Evolutionary conservation across 2,329 filamentous ascomycete genomes (phyloP).

Genomic region (Truncatella angustata): DNA sequence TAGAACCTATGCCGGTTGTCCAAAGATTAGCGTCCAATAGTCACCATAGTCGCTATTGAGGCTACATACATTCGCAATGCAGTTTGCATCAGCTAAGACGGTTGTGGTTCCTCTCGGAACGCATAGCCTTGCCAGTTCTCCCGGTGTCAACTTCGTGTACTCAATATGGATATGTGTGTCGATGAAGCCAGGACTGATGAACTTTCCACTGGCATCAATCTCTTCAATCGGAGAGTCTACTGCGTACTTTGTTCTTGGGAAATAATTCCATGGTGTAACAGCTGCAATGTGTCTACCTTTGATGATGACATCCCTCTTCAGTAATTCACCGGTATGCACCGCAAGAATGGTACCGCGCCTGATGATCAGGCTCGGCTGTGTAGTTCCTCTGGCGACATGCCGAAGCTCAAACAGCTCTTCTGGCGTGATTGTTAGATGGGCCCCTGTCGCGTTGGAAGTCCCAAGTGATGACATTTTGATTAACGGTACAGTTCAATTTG

Average conservation of each 20-base stretch:
- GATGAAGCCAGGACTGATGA: slow-evolving; percentile 20
- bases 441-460: slow-evolving; percentile 14
- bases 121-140: slow-evolving; percentile 17
- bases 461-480: not conserved
- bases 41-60: not conserved
- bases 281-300: slow-evolving; percentile 20
- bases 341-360: slow-evolving; percentile 16
- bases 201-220: slow-evolving; percentile 18
- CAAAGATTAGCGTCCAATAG: not conserved
- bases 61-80: slow-evolving; percentile 19
- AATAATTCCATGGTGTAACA: slow-evolving; percentile 20
- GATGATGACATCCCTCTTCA: slow-evolving; percentile 19
- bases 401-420: slow-evolving; percentile 19
- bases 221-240: slow-evolving; percentile 7
- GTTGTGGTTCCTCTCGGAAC: slow-evolving; percentile 21
- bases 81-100: slow-evolving; percentile 22
- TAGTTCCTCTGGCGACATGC: slow-evolving; percentile 10
- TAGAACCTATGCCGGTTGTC: too few relatives aligned
- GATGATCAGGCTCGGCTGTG: slow-evolving; percentile 18
- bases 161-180: slow-evolving; percentile 23
- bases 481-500: not conserved
- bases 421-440: slow-evolving; percentile 18
- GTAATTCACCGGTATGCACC: slow-evolving; percentile 19
- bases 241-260: slow-evolving; percentile 8
- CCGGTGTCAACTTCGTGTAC: slow-evolving; percentile 20